phyloP scores from a whole-genome alignment of 2,329 filamentous ascomycete species.

The Talaromyces sp. region DNA sequence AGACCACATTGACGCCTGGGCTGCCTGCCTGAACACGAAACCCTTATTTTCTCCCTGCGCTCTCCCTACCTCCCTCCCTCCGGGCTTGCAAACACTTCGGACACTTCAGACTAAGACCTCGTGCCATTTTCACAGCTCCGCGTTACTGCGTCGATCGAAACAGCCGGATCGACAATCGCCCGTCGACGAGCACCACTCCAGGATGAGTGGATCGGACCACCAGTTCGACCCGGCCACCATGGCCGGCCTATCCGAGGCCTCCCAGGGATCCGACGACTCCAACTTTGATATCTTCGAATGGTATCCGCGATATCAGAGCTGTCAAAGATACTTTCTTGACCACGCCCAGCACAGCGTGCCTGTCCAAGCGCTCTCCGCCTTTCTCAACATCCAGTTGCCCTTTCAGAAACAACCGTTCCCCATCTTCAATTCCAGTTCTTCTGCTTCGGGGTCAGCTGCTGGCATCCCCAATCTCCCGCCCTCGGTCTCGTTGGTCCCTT shows the following conservation, averaged over 20 bases:
- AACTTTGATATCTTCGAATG: slow-evolving; percentile 73
- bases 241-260: slow-evolving; percentile 31
- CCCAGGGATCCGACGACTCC: slow-evolving; percentile 35
- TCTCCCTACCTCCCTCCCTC: neutral
- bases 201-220: slow-evolving; percentile 24
- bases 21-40: neutral
- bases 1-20: neutral
- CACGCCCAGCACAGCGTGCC: slow-evolving; percentile 77
- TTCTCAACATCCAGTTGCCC: slow-evolving; percentile 86
- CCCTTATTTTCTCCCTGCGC: neutral
- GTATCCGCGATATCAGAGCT: slow-evolving; percentile 87
- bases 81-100: neutral
- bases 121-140: neutral
- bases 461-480: slow-evolving; percentile 31
- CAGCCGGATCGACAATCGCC: neutral
- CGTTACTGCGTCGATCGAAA: neutral
- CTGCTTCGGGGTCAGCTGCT: slow-evolving; percentile 26
- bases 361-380: slow-evolving; percentile 82
- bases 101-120: neutral
- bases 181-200: slow-evolving; percentile 7
- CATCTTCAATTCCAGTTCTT: slow-evolving; percentile 34
- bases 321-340: slow-evolving; percentile 85
- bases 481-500: slow-evolving; percentile 71
- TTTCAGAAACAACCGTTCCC: slow-evolving; percentile 64
- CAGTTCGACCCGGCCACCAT: slow-evolving; percentile 34